Conservation (phyloP, 106 monocot species). For the Allium sativum region DNA sequence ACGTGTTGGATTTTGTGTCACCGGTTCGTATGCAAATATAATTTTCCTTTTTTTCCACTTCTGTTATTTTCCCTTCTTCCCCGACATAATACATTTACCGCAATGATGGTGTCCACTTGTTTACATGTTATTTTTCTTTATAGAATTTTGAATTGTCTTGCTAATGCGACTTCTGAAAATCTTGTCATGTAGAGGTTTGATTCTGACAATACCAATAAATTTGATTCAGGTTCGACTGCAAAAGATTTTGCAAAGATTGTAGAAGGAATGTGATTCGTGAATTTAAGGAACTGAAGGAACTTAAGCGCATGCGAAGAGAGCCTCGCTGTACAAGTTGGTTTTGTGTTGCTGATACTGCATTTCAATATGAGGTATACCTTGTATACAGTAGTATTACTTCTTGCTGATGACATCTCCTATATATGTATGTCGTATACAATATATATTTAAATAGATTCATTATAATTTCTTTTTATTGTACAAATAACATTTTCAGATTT, state of each 20-base stretch:
- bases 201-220: neutral
- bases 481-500: slow-evolving; percentile 44
- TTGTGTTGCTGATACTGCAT: slow-evolving; percentile 55
- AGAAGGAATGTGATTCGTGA: slow-evolving; percentile 65
- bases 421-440: neutral
- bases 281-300: slow-evolving; percentile 74
- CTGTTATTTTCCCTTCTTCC: too few relatives aligned
- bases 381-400: neutral
- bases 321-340: slow-evolving; percentile 60
- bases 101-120: neutral
- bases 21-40: too few relatives aligned
- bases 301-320: slow-evolving; percentile 62
- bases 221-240: slow-evolving; percentile 61
- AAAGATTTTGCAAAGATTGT: slow-evolving; percentile 83
- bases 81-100: too few relatives aligned
- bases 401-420: neutral
- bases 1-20: too few relatives aligned
- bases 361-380: slow-evolving; percentile 46
- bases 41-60: too few relatives aligned
- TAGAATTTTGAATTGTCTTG: neutral
- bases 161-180: neutral
- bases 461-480: neutral
- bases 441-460: neutral
- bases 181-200: too few relatives aligned
- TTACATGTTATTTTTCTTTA: neutral